phyloP scores from a whole-genome alignment of 1,139 yeast species.

The Hemisphaericaspora xylanilytica region DNA sequence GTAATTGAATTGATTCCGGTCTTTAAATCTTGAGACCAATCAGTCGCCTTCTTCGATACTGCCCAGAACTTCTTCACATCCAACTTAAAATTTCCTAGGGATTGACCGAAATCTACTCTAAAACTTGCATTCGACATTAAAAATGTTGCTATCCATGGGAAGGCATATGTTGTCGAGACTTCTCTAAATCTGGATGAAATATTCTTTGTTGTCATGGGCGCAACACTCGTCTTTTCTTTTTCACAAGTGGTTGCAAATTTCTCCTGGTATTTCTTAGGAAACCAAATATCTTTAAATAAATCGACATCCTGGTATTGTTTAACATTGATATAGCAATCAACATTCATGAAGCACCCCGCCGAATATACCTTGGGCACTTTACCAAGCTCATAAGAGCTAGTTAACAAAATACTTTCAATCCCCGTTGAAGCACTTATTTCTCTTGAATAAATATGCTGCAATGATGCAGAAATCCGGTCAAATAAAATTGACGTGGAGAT shows the following conservation, averaged over 20 bases:
- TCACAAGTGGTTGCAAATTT: constrained; percentile 3
- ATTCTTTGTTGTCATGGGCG: too few relatives aligned
- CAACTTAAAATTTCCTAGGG: constrained; percentile 66
- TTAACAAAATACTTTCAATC: constrained; percentile 50
- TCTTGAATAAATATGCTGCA: constrained; percentile 88
- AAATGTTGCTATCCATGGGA: constrained; percentile 74
- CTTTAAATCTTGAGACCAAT: constrained; percentile 71
- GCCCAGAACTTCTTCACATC: constrained; percentile 64
- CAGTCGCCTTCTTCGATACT: constrained; percentile 61
- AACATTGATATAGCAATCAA: constrained; percentile 65
- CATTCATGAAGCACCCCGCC: constrained; percentile 54
- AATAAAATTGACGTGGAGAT: constrained; percentile 41
- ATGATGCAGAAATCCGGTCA: constrained; percentile 58
- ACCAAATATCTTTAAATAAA: constrained; percentile 83
- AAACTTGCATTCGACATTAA: constrained; percentile 53
- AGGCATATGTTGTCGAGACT: constrained; percentile 61
- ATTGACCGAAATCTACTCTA: constrained; percentile 76
- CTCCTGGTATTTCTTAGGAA: constrained; percentile 35
- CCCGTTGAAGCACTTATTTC: constrained; percentile 77
- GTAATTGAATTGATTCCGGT: constrained; percentile 56
- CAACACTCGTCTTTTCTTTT: background rate
- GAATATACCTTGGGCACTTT: constrained; percentile 42
- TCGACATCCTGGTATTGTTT: constrained; percentile 87
- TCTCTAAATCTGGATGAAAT: constrained; percentile 55
- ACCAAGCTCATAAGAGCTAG: constrained; percentile 37